These are phyloP conservation scores for Kalmanozyma brasiliensis DNA, from an alignment of 1,284 basidiomycete species.

Conservation along the genomic window DNA sequence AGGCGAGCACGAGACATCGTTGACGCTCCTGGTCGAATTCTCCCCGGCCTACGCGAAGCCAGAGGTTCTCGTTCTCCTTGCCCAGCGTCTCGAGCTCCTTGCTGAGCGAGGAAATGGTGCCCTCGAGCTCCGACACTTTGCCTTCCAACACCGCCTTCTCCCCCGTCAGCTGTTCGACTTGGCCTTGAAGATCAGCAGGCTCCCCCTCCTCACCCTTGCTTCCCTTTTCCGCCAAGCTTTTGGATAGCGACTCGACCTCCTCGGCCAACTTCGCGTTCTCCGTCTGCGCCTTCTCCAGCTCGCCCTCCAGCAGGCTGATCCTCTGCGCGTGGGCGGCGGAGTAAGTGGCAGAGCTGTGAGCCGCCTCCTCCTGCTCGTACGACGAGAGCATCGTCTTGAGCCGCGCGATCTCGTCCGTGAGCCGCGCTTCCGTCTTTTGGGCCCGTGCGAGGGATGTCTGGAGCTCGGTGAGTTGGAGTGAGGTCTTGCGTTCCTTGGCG, in stretches of 20 bases:
- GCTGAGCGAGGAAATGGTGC: conserved; percentile 39
- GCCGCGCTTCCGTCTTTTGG: conserved; percentile 12
- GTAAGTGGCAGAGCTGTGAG: conserved; percentile 46
- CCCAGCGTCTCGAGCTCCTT: conserved; percentile 75
- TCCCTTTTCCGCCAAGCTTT: conserved; percentile 12
- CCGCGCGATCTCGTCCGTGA: conserved; percentile 44
- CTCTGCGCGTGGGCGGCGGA: conserved; percentile 61
- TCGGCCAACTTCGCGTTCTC: conserved; percentile 10
- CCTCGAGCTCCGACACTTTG: conserved; percentile 52
- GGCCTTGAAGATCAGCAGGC: neutral
- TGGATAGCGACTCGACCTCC: conserved; percentile 16
- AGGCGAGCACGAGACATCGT: conserved; percentile 76
- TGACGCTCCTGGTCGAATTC: conserved; percentile 79
- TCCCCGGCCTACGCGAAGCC: conserved; percentile 73
- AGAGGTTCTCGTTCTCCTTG: conserved; percentile 78
- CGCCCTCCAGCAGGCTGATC: conserved; percentile 55
- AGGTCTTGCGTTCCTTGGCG: conserved; percentile 47
- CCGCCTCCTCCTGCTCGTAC: conserved; percentile 57
- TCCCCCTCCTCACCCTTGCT: conserved; percentile 15
- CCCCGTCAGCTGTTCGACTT: neutral
- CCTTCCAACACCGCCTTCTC: conserved; percentile 44
- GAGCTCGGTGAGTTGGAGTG: conserved; percentile 53
- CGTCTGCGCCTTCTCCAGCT: conserved; percentile 32
- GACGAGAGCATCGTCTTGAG: conserved; percentile 48
- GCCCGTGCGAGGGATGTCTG: conserved; percentile 43